phyloP scores from a whole-genome alignment of 495 filamentous ascomycete genomes.

The Schizothecium vesticola region DNA sequence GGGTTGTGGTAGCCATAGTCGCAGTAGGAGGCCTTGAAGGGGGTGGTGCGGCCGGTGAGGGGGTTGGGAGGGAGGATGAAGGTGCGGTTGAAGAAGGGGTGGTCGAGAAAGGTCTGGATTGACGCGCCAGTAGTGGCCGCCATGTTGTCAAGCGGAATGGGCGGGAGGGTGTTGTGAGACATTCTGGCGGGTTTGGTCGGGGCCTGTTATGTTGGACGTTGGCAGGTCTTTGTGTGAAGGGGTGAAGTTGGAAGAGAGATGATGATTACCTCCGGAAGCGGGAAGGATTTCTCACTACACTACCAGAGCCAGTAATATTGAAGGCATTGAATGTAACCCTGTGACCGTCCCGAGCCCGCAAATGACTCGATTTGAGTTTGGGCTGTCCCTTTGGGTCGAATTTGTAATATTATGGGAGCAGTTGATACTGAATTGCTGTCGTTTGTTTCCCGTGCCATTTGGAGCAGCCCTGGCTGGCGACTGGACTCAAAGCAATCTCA shows the following conservation, averaged over 20 bases:
- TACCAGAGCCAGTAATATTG: background rate
- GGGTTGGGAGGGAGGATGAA: background rate
- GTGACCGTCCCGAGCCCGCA: background rate
- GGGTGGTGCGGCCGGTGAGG: background rate
- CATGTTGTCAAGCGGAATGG: background rate
- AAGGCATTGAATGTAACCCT: background rate
- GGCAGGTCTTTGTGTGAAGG: background rate
- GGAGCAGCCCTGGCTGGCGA: too few relatives aligned
- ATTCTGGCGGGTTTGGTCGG: background rate
- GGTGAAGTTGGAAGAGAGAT: background rate
- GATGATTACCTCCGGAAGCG: background rate
- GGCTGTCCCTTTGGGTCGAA: background rate
- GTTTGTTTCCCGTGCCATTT: background rate
- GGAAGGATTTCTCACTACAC: background rate
- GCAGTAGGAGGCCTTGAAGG: background rate
- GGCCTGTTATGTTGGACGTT: background rate
- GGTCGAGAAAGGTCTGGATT: background rate
- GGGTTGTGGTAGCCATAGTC: conserved; percentile 6
- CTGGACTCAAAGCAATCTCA: too few relatives aligned
- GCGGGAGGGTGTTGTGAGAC: background rate
- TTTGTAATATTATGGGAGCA: background rate
- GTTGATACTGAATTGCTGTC: background rate
- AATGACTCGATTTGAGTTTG: background rate
- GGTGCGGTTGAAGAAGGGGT: background rate
- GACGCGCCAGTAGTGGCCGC: background rate